Base-by-base conservation (phyloP, 1,284 basidiomycete genomes). In the Coriolopsis trogii region DNA sequence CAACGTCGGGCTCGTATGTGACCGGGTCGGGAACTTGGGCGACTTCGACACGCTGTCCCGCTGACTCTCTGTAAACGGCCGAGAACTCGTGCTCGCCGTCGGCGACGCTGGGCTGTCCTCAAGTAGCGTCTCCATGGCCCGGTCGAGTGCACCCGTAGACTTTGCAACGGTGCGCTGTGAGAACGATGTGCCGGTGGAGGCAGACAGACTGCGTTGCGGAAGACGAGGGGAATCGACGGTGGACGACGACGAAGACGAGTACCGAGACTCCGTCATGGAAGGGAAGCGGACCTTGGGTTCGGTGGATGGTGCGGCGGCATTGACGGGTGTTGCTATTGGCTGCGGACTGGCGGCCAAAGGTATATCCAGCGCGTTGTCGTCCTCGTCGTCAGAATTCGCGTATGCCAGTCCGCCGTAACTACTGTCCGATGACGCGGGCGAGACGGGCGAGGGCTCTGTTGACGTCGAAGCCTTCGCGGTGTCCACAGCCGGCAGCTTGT, bases 1-100 rank as follows among this genome's bases (percentile, higher is more conserved):
- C 31, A 75, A 67, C 41, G 73, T 72, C 25, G 76, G 73, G 56
- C 73, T 73, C 51, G 84, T 84, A 55, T 78, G 73, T 23, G 81
- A 76, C 36, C 84, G 75, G 39, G 70, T 72, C 4, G 83, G 83
- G 12, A 82, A 66, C 67, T 85, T 82, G 42, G 76, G 72, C 20
- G 77, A 63, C 53, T 73, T 75, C 33, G 41, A 66, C 65, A 49
- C 72, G 70, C 58, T 74, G 68, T 55, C 71, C 68, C 63, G 58
- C 42, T 59, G 56, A 15, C 29, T 44, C 58, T 69, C 66, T 44
- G 63, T 63, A 44, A 61, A 70, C 57, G 66, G 69, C 24, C 55
- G 48, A 51, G 50, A 69, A 41, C 46, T 63, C 64, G 60, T 45
- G 43, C 58, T 61, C 34, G 50, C 59, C 30, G 57, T 60, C 12